Base-by-base conservation (phyloP, 768 basidiomycete species). In the Russula olivacea region DNA sequence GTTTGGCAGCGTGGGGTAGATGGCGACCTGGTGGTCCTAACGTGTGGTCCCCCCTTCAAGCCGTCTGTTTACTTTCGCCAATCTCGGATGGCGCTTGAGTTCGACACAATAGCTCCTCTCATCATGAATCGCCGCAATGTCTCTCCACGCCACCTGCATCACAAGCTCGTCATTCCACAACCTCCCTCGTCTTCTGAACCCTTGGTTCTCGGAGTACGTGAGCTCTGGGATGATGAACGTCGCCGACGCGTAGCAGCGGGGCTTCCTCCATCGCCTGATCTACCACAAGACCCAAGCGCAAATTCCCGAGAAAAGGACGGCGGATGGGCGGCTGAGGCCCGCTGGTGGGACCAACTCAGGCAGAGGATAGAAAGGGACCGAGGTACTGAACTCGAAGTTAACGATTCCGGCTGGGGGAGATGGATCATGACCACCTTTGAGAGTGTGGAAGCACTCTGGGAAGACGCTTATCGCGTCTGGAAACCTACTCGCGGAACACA, bases 141-240 rank as follows among this genome's bases (percentile, higher is more conserved):
- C 53, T 69, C 75, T 25, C 76, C 87, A 3, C 85, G 93, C 45
- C 80, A 84, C 66, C 77, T 87, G 51, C 87, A 88, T 65, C 83
- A 91, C 70, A 80, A 82, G 62, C 76, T 87, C 49, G 66, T 72
- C 30, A 89, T 93, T 63, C 83, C 87, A 59, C 74, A 79, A 36
- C 75, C 82, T 21, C 69, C 76, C 47, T 68, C 80, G 17, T 72
- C 84, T 59, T 66, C 79, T 12, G 90, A 91, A 68, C 91, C 90
- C 49, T 80, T 96, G 30, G 89, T 99, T 7, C 78, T 86, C 47
- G 87, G 92, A 69, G 89, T 98, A 51, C 86, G 91, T 65, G 96
- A 98, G 74, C 79, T 98, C 2, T 99, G 96, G 96, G 91, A 95
- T 55, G 94, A 98, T 69, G 96, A 99, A 75, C 83, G 89, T n/a